Base-by-base conservation (phyloP, 1,284 basidiomycete species). In the Boletus holoroseus region DNA sequence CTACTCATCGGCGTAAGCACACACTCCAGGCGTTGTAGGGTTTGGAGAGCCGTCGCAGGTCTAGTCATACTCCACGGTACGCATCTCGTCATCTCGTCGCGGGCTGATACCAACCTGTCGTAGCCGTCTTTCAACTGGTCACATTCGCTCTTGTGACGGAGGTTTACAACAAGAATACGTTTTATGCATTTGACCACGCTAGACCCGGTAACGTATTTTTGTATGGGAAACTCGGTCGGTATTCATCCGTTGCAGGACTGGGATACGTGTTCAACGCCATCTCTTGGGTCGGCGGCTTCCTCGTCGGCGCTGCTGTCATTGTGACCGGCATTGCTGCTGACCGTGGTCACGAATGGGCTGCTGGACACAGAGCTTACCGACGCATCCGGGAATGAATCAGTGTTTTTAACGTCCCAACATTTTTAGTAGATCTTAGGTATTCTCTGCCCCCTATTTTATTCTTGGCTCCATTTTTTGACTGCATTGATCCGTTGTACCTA, bases 1-100 rank as follows among this genome's bases (percentile, higher is more conserved):
- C 73, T 88, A 43, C 58, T 83, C 34, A 74, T 89, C 51, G 86
- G 87, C 4, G 74, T 86, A 11, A 85, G 77, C 59, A 87, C 87
- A 0, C 81, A 80, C 59, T 84, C 84, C 16, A 73, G 85, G 48
- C 73, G 87, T 56, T 73, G 84, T 52, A 77, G 86, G 54, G 82
- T 88, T 38, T 89, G 86, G 86, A 80, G 77, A 61, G 81, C 77
- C 3, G 80, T 83, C 5, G 83, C 83, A 11, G 79, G 76, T 11
- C 66, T 89, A 12, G 71, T 85, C 9, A 66, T 77, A 8, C 59
- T 87, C 18, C 81, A 85, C 58, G 76, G 84, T 84, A 61, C 13
- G 74, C 62, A 6, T 26, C 46, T 9, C n/a, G 18, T 39, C 34
- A 11, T 41, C 15, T 34, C 34, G 18, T 39, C 9, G 15, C 40